Conservation (phyloP, 2,329 filamentous ascomycete genomes). For the Penicillium sp. region DNA sequence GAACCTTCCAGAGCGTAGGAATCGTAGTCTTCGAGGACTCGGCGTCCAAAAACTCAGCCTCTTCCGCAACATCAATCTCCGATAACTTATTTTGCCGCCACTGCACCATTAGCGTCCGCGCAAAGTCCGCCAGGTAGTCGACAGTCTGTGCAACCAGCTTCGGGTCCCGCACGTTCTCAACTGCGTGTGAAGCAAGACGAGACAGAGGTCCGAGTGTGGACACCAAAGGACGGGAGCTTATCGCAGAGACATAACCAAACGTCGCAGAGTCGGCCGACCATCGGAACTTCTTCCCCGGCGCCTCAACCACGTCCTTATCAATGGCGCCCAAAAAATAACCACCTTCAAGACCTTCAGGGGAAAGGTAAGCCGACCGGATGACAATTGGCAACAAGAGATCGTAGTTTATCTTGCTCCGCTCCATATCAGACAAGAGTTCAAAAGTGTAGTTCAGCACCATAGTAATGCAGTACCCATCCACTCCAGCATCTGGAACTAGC, state of each 20-base stretch:
- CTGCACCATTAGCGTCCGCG: constrained; percentile 60
- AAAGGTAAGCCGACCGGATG: constrained; percentile 63
- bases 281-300: constrained; percentile 52
- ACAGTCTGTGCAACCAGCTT: constrained; percentile 41
- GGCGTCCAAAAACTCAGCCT: constrained; percentile 58
- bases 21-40: constrained; percentile 64
- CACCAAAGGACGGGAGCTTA: constrained; percentile 56
- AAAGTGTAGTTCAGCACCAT: constrained; percentile 75
- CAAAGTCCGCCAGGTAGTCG: constrained; percentile 64
- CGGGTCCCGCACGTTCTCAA: constrained; percentile 53
- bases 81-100: constrained; percentile 75
- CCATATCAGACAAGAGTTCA: constrained; percentile 60
- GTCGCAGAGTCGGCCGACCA: constrained; percentile 61
- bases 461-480: constrained; percentile 54
- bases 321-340: constrained; percentile 70
- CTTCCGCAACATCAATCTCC: constrained; percentile 64
- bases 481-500: constrained; percentile 47
- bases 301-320: constrained; percentile 61
- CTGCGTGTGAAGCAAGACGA: constrained; percentile 57
- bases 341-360: constrained; percentile 67
- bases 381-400: constrained; percentile 66
- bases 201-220: constrained; percentile 60
- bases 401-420: constrained; percentile 59
- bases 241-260: constrained; percentile 53
- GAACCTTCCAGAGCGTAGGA: constrained; percentile 67